A percentile compares a stretch with the other conserved stretches of the same genome.
These are phyloP conservation scores for Metarhizium rileyi DNA, from an alignment of 2,329 filamentous ascomycete species.

Conservation along the genomic window DNA sequence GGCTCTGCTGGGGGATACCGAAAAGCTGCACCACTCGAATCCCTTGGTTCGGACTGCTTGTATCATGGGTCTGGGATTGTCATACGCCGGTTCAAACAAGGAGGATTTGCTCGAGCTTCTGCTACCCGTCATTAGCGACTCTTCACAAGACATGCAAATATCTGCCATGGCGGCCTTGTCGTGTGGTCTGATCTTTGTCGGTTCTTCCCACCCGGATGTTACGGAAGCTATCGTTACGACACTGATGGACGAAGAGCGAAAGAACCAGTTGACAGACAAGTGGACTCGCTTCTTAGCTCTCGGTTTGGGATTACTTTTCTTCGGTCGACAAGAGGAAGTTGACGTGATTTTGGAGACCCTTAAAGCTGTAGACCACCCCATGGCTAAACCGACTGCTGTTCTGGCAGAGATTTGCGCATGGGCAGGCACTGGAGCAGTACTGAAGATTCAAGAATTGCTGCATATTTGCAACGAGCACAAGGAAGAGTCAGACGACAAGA, in stretches of 20 bases:
- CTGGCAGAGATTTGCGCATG: constrained; percentile 95
- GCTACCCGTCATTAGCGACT: constrained; percentile 78
- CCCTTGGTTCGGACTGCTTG: constrained; percentile 69
- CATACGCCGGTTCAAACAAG: constrained; percentile 91
- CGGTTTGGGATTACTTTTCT: constrained; percentile 86
- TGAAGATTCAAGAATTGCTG: constrained; percentile 94
- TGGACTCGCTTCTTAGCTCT: constrained; percentile 97
- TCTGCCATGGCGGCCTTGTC: constrained; percentile 93
- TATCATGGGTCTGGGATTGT: constrained; percentile 92
- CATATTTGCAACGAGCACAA: constrained; percentile 98
- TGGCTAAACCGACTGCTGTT: constrained; percentile 91
- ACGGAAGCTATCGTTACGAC: constrained; percentile 88
- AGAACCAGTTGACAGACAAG: constrained; percentile 88
- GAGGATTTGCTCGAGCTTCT: constrained; percentile 78
- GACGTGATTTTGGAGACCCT: constrained; percentile 94
- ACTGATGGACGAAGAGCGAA: constrained; percentile 85
- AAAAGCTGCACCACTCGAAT: constrained; percentile 71
- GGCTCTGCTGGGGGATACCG: constrained; percentile 70
- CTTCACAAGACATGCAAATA: constrained; percentile 81
- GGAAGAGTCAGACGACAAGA: constrained; percentile 89
- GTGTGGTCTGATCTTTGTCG: constrained; percentile 83
- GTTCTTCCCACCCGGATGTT: constrained; percentile 82
- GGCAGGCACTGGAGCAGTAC: constrained; percentile 91
- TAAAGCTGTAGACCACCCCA: constrained; percentile 93
- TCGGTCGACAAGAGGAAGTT: constrained; percentile 96